A percentile compares a stretch with the other conserved stretches of the same genome.
phyloP scores from a whole-genome alignment of 164 flowering plant genomes.

The Annona cherimola region DNA sequence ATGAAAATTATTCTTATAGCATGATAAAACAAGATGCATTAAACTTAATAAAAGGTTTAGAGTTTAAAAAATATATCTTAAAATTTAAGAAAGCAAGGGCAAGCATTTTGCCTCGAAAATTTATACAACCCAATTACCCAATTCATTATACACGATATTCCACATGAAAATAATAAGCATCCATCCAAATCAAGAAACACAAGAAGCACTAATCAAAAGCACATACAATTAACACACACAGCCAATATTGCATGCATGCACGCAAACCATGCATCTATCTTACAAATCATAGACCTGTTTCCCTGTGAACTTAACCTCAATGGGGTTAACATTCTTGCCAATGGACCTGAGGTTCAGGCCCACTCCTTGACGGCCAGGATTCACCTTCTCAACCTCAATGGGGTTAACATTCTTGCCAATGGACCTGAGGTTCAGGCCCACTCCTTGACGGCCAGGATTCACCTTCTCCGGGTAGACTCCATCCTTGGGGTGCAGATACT shows the following conservation, averaged over 20 bases:
- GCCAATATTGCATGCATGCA: slow-evolving; percentile 1
- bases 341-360: slow-evolving; percentile 79
- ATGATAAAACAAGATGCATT: no score
- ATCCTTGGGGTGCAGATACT: slow-evolving; percentile 94
- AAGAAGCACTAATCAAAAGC: no score
- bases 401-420: slow-evolving; percentile 88
- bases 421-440: slow-evolving; percentile 71
- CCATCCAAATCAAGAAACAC: no score
- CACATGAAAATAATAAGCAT: no score
- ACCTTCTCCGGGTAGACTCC: slow-evolving; percentile 99
- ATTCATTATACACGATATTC: no score
- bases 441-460: slow-evolving; percentile 79
- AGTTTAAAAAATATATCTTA: no score
- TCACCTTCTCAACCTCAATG: slow-evolving; percentile 93
- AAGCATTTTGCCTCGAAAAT: no score
- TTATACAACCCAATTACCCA: no score
- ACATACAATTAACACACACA: no score
- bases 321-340: slow-evolving; percentile 82
- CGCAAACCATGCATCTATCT: slow-evolving; percentile 13
- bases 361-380: slow-evolving; percentile 84
- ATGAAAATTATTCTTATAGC: no score
- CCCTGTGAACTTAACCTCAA: slow-evolving; percentile 97
- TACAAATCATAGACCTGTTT: slow-evolving; percentile 71
- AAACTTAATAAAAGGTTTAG: no score
- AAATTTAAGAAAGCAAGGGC: no score